Base-by-base conservation (phyloP, 202 grass and related monocot species). In the Musa balbisiana region DNA sequence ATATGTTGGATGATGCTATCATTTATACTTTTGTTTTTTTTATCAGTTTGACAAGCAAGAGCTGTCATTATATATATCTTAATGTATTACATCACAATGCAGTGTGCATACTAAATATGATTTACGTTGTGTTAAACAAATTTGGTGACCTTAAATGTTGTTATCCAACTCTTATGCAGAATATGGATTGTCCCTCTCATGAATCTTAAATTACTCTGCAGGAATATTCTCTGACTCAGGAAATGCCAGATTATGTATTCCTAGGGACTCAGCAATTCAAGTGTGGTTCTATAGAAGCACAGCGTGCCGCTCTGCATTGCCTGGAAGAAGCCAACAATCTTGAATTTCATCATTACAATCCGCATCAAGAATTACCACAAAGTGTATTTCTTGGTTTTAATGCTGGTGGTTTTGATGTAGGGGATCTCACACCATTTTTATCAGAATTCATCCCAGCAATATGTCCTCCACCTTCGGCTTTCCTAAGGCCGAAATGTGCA, bases 401-500 rank as follows among this genome's bases (percentile, higher is more conserved):
- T 9, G 26, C 29, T 69, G 29, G 67, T 14, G 49, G 67, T 11
- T 29, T 49, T 4, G 49, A 69, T 69, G 67, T 25, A 19, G 67
- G 27, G 33, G 67, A 50, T 17, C 16, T n/a, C 9, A 15, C 49
- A 69, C 67, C 67, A 69, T 16, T 49, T 17, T 49, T 69, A 16
- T 69, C 67, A 19, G 67, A 69, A 51, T 49, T 69, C 29, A 19
- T 69, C 49, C 67, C 67, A 49, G 67, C 67, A 51, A 49, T 69
- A 49, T 69, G 67, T 15, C 67, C 67, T 21, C 67, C 67, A 69
- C 67, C 67, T 17, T 69, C 67, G 17, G 67, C 67, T 19, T 69
- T 69, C 29, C 15, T 69, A 69, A 51, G 8, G 67, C 67, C 67
- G 49, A 69, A 69, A 20, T 69, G 67, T 69, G 67, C 67, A 69